phyloP scores from a whole-genome alignment of 164 flowering plant genomes.

The Cinnamomum micranthum region DNA sequence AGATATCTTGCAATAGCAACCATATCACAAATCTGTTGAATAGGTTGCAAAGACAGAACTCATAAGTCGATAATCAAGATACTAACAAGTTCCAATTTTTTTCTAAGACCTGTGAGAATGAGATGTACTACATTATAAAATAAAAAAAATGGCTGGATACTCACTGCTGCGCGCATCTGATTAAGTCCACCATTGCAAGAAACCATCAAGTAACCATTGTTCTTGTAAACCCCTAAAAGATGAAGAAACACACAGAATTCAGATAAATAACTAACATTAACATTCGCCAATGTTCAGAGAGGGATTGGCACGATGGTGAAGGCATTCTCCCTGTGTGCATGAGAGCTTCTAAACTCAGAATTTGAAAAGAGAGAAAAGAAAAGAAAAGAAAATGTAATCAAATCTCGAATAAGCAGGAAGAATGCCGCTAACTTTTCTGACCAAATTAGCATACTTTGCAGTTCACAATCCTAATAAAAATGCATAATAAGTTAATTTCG shows the following conservation, averaged over 20 bases:
- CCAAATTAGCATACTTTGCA: too few relatives aligned
- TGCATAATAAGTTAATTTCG: background rate
- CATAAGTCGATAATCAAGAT: background rate
- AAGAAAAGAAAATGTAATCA: too few relatives aligned
- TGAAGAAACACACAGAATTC: background rate
- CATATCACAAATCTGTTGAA: slow-evolving; percentile 89
- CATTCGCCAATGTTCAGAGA: background rate
- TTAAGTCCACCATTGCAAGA: slow-evolving; percentile 94
- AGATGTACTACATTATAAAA: background rate
- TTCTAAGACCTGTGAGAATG: background rate
- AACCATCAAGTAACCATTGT: slow-evolving; percentile 90
- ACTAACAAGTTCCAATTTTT: too few relatives aligned
- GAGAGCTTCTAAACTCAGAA: too few relatives aligned
- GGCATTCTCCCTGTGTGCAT: too few relatives aligned
- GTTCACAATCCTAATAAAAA: too few relatives aligned
- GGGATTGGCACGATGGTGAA: too few relatives aligned
- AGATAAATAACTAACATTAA: background rate
- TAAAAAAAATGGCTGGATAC: background rate
- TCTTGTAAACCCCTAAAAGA: slow-evolving; percentile 68
- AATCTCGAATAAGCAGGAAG: too few relatives aligned
- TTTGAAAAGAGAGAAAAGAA: too few relatives aligned
- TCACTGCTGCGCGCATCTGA: slow-evolving; percentile 92
- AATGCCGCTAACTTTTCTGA: too few relatives aligned
- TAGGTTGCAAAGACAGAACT: background rate
- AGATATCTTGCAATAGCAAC: slow-evolving; percentile 86